Base-by-base conservation (phyloP, 2,329 filamentous ascomycete species). In the Stemphylium lycopersici region DNA sequence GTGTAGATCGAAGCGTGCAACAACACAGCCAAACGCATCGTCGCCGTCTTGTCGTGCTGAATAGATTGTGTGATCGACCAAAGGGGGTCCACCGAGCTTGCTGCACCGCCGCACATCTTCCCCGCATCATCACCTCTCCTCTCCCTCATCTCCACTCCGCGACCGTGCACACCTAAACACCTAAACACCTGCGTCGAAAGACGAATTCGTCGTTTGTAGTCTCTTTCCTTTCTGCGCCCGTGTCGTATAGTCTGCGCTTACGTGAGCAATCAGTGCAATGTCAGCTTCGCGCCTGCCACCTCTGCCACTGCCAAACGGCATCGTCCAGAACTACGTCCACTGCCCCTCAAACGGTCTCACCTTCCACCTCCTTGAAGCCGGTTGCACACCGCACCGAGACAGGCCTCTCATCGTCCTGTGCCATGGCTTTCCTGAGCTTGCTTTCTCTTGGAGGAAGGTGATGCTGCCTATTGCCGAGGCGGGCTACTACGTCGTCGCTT, bases 391-490 rank as follows among this genome's bases (percentile, higher is more conserved):
- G 3, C 52, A 66, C 12, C 69, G 65, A 12, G 64, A 74, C 20
- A 78, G 76, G 6, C 86, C 85, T 1, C 78, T 89, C 10, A 74
- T 89, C 7, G 69, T 89, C 6, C 82, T 88, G 43, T 80, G 84
- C 42, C 87, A 89, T 71, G 87, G 87, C 33, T 90, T 84, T 58
- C 87, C 87, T 1, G 87, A 90, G 66, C 77, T 90, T 2, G 85
- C 87, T 24, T 90, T 83, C 69, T 89, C 87, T 41, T 90, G 87
- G 86, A 83, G 87, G 46, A 84, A 86, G 51, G 74, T 89, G 32
- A 79, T 90, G 63, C 80, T 81, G 6, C 68, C 76, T 0, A 76
- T 90, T n/a, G 84, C 87, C 4, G 71, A 75, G 0, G 78, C 80
- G 5, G 87, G 87, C 24, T 90, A 85, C 72, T 81, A 87, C 66